Percentiles rank a stretch among this genome's conserved stretches.
phyloP scores from a whole-genome alignment of 176 grass and related monocot genomes.

The Triticum urartu region DNA sequence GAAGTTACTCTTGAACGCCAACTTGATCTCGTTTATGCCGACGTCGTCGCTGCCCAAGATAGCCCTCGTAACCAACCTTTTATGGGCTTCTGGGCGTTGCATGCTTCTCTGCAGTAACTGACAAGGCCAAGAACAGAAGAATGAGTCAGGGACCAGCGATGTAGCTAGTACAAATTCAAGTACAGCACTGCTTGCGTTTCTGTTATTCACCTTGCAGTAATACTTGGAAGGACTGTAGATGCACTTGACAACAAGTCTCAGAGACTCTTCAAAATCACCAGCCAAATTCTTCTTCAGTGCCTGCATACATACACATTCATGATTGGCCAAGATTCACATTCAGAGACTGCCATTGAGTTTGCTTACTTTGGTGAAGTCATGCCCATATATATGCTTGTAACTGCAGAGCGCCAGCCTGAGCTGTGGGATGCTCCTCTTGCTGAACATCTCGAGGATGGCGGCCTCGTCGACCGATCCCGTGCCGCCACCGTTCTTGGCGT shows the following conservation, averaged over 20 bases:
- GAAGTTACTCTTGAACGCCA: constrained; percentile 50
- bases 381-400: constrained; percentile 93
- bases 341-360: background rate
- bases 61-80: constrained; percentile 59
- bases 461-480: constrained; percentile 58
- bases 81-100: constrained; percentile 31
- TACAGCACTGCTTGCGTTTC: background rate
- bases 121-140: constrained; percentile 28
- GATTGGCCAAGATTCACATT: background rate
- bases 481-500: constrained; percentile 47
- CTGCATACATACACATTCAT: constrained; percentile 37
- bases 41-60: constrained; percentile 66
- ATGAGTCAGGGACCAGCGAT: constrained; percentile 14
- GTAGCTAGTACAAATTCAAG: background rate
- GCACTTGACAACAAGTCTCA: constrained; percentile 73
- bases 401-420: constrained; percentile 78
- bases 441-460: constrained; percentile 79
- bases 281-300: constrained; percentile 50
- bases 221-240: constrained; percentile 82
- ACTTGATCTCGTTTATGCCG: constrained; percentile 63
- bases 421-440: constrained; percentile 97
- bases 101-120: constrained; percentile 64
- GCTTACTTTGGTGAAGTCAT: constrained; percentile 81
- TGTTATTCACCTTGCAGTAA: constrained; percentile 72
- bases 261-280: constrained; percentile 68